Conservation (phyloP, 202 grass and related monocot species). For the Cymbopogon flexuosus region DNA sequence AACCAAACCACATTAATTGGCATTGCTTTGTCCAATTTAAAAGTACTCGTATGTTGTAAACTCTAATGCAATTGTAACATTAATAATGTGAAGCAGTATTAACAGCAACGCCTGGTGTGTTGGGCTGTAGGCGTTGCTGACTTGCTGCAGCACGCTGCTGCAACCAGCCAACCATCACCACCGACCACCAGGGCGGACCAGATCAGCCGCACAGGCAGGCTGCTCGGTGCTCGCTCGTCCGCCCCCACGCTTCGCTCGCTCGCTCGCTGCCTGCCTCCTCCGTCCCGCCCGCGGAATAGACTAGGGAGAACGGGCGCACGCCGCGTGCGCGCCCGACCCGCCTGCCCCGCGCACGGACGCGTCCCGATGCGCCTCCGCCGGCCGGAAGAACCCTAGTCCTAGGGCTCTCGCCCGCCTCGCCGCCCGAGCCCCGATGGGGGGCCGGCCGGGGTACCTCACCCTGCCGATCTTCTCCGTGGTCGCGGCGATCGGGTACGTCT, state of each 20-base stretch:
- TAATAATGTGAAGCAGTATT: too few species aligned
- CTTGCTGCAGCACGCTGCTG: too few species aligned
- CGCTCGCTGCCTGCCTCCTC: background rate
- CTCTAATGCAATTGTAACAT: too few species aligned
- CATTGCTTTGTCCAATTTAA: too few species aligned
- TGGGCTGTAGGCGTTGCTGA: too few species aligned
- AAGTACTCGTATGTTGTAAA: too few species aligned
- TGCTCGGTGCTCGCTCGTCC: background rate
- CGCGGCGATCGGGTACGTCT: slow-evolving; percentile 72
- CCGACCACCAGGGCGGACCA: background rate
- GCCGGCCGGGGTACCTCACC: slow-evolving; percentile 70
- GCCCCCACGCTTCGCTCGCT: background rate
- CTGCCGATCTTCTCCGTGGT: slow-evolving; percentile 74
- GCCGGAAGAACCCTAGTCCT: slow-evolving; percentile 46
- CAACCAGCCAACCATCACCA: background rate
- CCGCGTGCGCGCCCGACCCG: slow-evolving; percentile 22
- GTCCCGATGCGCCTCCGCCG: slow-evolving; percentile 24
- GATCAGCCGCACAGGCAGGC: background rate
- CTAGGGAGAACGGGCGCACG: slow-evolving; percentile 25
- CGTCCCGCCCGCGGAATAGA: slow-evolving; percentile 18
- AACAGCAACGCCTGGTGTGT: too few species aligned
- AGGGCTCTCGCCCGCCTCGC: background rate
- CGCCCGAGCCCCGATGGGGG: slow-evolving; percentile 41
- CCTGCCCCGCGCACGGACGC: slow-evolving; percentile 18
- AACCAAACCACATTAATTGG: too few species aligned